Base-by-base conservation (phyloP, 371 early-diverging fungal genomes). In the Zychaea mexicana region DNA sequence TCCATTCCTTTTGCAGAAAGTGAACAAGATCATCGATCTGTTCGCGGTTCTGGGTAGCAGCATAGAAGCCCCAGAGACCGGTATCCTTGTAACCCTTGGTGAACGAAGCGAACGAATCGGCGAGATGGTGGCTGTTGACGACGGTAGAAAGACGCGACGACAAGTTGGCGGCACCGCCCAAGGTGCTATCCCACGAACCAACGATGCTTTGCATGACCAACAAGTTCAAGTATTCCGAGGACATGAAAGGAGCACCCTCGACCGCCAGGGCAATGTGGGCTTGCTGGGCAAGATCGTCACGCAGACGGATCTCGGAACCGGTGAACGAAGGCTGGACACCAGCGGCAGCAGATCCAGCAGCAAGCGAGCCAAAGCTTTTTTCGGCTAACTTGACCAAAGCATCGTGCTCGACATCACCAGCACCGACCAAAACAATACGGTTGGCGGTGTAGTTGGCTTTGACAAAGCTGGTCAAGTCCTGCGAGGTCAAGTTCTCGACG, bases 31-130 rank as follows among this genome's bases (percentile, higher is more conserved):
- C 95, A 78, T 94, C 94, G 62, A 96, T 82, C 66, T 85, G 77
- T 65, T 78, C 80, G 64, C 79, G 72, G 87, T 92, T 89, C 76
- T 94, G 90, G 61, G 90, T 85, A 60, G 88, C 87, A 63, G 91
- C 76, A 88, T 96, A 97, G 72, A 94, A 87, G 63, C 98, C 98
- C 79, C 91, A 97, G 56, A 97, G 85, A 66, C 96, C 97, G 45
- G 96, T 96, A 79, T 97, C 96, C 61, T 90, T 88, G 90, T 96
- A 96, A 36, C 94, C 89, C 57, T 95, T 93, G 89, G 95, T 94
- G 90, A 97, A 96, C 52, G 96, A 87, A 88, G 90, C 92, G 88
- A 93, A 96, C 52, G 93, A 92, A 85, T 94, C 93, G 73, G 96
- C 96, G 46, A 97, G 80, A 68, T 90, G 76, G 84, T 91, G 71